These are phyloP conservation scores for Aureobasidium pullulans DNA, from an alignment of 2,329 filamentous ascomycete genomes.

Conservation along the genomic window DNA sequence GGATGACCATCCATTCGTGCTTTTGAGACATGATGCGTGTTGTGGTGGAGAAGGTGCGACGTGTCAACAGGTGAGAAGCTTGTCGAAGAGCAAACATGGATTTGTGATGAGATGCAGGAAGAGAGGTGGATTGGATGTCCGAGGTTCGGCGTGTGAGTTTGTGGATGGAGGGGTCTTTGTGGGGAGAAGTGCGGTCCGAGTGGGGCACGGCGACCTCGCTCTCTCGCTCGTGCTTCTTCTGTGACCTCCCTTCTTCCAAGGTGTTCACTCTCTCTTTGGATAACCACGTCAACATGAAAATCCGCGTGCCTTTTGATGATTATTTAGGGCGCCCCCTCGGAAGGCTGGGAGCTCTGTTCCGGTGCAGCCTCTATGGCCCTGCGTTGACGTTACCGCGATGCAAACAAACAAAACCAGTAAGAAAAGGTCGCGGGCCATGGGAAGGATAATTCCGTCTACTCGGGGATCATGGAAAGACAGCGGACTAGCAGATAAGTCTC, in stretches of 20 bases:
- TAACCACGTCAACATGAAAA: too few species aligned
- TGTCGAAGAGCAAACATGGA: background rate
- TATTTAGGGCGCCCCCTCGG: too few species aligned
- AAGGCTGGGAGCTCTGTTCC: too few species aligned
- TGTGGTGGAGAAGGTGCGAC: conserved; percentile 16
- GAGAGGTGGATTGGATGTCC: background rate
- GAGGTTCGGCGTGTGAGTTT: background rate
- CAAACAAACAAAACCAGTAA: too few species aligned
- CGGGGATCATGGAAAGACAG: too few species aligned
- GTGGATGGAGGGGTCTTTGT: background rate
- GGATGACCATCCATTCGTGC: conserved; percentile 45
- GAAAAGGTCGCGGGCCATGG: too few species aligned
- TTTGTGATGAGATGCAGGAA: background rate
- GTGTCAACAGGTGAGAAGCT: background rate
- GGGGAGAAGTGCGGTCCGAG: background rate
- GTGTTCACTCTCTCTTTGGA: background rate
- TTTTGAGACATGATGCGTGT: conserved; percentile 26
- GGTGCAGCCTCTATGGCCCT: too few species aligned
- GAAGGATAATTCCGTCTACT: too few species aligned
- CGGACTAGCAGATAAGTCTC: too few species aligned
- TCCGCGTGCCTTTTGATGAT: too few species aligned
- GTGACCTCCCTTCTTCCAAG: background rate
- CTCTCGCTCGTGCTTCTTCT: background rate
- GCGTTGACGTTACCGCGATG: too few species aligned
- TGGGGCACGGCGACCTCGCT: background rate